Percentiles rank a stretch among this genome's conserved stretches.
phyloP scores from a whole-genome alignment of 257 asterid genomes.

The Voacanga thouarsii region DNA sequence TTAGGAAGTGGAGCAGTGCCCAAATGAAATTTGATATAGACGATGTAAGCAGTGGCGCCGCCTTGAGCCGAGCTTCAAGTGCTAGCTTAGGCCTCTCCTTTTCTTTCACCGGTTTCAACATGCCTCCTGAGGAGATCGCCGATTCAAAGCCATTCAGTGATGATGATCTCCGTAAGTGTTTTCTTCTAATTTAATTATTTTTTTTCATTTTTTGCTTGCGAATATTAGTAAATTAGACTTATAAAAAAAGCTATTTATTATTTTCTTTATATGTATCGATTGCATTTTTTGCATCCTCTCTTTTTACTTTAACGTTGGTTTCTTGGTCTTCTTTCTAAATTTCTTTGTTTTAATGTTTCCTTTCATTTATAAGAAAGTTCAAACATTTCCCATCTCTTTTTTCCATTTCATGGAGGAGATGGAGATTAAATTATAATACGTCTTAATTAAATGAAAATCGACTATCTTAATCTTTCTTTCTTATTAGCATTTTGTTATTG shows the following conservation, averaged over 20 bases:
- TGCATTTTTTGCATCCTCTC: background rate
- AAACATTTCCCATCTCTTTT: no score
- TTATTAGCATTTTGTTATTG: no score
- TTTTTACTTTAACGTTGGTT: background rate
- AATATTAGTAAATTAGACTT: background rate
- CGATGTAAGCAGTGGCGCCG: constrained; percentile 87
- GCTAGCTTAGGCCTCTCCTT: constrained; percentile 92
- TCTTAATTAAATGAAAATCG: no score
- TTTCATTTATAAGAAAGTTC: no score
- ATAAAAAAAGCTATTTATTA: no score
- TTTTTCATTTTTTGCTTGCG: background rate
- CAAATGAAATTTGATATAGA: constrained; percentile 83
- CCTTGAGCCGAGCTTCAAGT: constrained; percentile 92
- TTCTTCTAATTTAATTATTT: background rate
- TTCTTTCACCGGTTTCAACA: constrained; percentile 83
- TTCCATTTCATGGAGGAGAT: no score
- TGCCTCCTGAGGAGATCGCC: constrained; percentile 70
- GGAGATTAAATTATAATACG: no score
- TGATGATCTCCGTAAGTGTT: constrained; percentile 62
- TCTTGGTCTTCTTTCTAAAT: background rate
- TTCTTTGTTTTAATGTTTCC: no score
- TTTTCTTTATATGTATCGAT: no score
- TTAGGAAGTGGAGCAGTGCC: constrained; percentile 85
- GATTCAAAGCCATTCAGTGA: constrained; percentile 63
- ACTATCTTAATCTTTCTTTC: no score